Evolutionary conservation across 345 rosid species (phyloP), one percentile per base, ranked within the genome.

Genomic region (Leavenworthia alabamica): DNA sequence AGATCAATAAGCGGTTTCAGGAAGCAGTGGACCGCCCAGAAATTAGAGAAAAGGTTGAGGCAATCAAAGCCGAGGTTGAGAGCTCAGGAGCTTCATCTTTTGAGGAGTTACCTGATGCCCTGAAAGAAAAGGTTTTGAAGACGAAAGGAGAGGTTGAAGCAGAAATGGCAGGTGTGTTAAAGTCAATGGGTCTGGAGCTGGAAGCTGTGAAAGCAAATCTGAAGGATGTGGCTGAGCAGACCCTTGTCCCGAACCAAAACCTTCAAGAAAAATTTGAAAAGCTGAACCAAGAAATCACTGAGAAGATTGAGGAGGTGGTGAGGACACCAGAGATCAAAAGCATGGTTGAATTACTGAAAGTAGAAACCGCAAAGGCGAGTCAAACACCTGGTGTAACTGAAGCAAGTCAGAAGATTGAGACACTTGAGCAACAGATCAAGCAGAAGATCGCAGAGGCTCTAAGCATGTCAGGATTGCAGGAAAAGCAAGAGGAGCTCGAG

Each of bases 31-130:
- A 46, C 64, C 75, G 70, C 41, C 80, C 90, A 22, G 84, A 84
- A 55, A 69, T 84, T 12, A 82, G 75, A 79, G 84, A 86, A 53
- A 86, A 80, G 68, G 49, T 88, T 15, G 90, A 91, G 58, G 79
- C 81, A 17, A 4, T 91, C 42, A 66, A 78, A 76, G 88, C 79
- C 19, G 82, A 80, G 74, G 56, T 83, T 12, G 70, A 72, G 19
- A 67, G 42, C 62, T 68, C 79, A 4, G 85, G 85, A 4, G 86
- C 70, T 31, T 83, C 87, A n/a, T 71, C 71, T 60, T 71, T 77
- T 20, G 82, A 60, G 8, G 91, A 82, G 59, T 64, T 81, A 31
- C 81, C 83, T 39, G 77, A 76, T 72, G 82, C 45, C 20, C 76
- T 81, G 67, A 85, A 69, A 75, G 86, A 79, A 55, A 84, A 67